Evolutionary conservation across 129 eudicot genomes (phyloP), one percentile per base, ranked within the genome.

Genomic region (Escallonia rubra): DNA sequence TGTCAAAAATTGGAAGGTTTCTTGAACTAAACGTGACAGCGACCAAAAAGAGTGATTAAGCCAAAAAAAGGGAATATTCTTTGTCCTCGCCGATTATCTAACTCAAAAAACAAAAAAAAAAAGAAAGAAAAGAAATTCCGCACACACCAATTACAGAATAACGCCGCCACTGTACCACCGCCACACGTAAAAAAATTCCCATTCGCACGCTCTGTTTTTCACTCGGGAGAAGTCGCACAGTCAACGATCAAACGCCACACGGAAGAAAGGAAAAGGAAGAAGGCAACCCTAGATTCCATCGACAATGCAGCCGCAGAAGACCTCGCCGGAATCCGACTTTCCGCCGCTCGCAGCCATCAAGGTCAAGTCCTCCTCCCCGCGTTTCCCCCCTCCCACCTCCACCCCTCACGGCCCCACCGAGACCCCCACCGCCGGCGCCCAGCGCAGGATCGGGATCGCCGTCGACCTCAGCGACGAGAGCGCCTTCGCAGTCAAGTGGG

Each of bases 401-500:
- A 67, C 95, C 64, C 76, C 74, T 11, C 81, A 89, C 12, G 59
- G 74, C 66, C 63, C 95, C 64, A 75, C 82, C 75, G 92, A 87
- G 6, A 91, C 97, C 57, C 93, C 93, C 50, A 85, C 94, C 52
- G 78, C 96, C 73, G 79, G 74, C 13, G 94, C 97, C 52, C 93
- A 86, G 41, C 88, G 97, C 53, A 75, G 67, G 63, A 91, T 91
- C 49, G 97, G 96, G 51, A 91, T 91, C 81, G 96, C 97, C 73
- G 96, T 91, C 47, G 97, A 91, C 43, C 94, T 91, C 52, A 66
- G 79, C 76, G 97, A 91, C 74, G 96, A 91, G 63, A 76, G 85
- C 34, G 94, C 97, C 60, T 91, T 85, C 73, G 97, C 97, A 46
- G 97, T 91, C 14, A 88, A 91, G 48, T 91, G 97, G 97, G 82